A percentile compares a stretch with the other conserved stretches of the same genome.
Conservation (phyloP, 768 basidiomycete species). For the Leccinum longicurvipes region DNA sequence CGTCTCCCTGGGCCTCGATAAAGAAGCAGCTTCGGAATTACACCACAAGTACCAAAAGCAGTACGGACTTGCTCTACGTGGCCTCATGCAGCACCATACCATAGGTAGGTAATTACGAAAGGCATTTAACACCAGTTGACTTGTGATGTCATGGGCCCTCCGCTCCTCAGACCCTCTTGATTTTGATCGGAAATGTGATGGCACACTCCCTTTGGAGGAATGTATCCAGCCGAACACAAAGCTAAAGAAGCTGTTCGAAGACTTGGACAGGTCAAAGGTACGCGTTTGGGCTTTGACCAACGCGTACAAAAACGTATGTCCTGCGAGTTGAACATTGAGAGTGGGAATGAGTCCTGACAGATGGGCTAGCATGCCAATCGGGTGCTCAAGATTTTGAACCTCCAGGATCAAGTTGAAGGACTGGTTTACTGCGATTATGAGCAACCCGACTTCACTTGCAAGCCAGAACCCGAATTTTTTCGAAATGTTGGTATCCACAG, state of each 20-base stretch:
- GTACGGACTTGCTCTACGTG: slow-evolving; percentile 81
- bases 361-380: slow-evolving; percentile 68
- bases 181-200: slow-evolving; percentile 82
- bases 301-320: slow-evolving; percentile 65
- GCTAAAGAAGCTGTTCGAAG: slow-evolving; percentile 65
- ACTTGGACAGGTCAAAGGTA: slow-evolving; percentile 73
- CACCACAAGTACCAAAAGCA: slow-evolving; percentile 73
- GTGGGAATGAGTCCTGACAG: slow-evolving; percentile 4
- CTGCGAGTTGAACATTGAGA: slow-evolving; percentile 12
- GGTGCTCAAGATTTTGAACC: slow-evolving; percentile 68
- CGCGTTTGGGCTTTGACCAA: slow-evolving; percentile 88
- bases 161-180: slow-evolving; percentile 67
- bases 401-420: slow-evolving; percentile 71
- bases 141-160: background rate
- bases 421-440: slow-evolving; percentile 79
- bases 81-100: slow-evolving; percentile 69
- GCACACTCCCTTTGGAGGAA: slow-evolving; percentile 75
- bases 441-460: slow-evolving; percentile 66
- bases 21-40: slow-evolving; percentile 65
- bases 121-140: background rate
- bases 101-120: slow-evolving; percentile 50
- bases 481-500: slow-evolving; percentile 40
- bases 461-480: slow-evolving; percentile 76
- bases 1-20: slow-evolving; percentile 59
- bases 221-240: slow-evolving; percentile 65